Base-by-base conservation (phyloP, 2,329 filamentous ascomycete genomes). In the Aureobasidium namibiae region DNA sequence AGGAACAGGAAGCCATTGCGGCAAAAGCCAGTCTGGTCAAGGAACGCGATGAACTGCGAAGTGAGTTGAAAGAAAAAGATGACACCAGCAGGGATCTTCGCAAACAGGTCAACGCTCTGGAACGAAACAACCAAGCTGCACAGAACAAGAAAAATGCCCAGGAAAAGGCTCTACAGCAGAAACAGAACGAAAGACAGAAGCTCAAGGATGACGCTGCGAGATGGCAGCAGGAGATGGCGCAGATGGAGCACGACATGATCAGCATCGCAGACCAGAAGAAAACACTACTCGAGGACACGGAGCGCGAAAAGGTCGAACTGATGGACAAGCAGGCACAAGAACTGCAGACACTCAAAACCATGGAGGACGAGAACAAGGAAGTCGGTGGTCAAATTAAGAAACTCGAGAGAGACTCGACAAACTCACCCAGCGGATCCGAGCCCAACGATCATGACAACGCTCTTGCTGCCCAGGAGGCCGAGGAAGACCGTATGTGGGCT, bases 51-150 rank as follows among this genome's bases (percentile, higher is more conserved):
- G 82, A 87, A 53, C 85, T 96, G 70, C 86, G 82, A 67, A 86
- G 87, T 62, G 81, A 86, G 21, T 79, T 94, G 57, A 94, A 89
- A 70, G 90, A 95, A 68, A 96, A 95, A 71, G 92, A 97, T 64
- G 90, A 95, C 67, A 88, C 86, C 53, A 96, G 90, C 50, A 86
- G 89, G 45, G 90, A 91, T 68, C 75, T 96, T 57, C 90, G 88
- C 67, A 87, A 87, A 63, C 87, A 92, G 68, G 86, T 95, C 56
- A 86, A 89, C 56, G 84, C 83, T 46, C 84, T 92, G 6, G 90
- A 95, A 71, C 85, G 90, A 56, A 80, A 89, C 64, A 96, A 95
- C 76, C 85, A 90, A 49, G 82, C 85, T 4, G 87, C 89, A 1
- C 88, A 95, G 69, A 89, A 87, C 63, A 87, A 88, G 61, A 89